Evolutionary conservation across 441 rosid genomes (phyloP), one percentile per base, ranked within the genome.

Genomic region (Brassica balearica): DNA sequence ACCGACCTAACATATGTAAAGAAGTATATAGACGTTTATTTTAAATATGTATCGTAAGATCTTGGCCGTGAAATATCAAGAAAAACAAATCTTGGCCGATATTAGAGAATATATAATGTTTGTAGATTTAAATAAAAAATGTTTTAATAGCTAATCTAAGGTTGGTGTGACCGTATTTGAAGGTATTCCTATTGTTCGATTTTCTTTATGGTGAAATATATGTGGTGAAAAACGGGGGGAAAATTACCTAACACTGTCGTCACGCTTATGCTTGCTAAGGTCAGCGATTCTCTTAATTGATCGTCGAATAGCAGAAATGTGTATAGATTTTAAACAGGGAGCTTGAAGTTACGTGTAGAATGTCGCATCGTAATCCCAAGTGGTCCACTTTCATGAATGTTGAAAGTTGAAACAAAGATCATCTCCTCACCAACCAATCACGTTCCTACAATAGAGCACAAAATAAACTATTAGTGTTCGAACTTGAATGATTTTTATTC

Each of bases 201-300:
- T 8, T 58, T 58, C 55, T 9, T 58, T 19, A 19, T 6, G 9
- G 27, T 58, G 2, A 3, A 53, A 53, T 53, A 15, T 7, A 19
- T 20, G 27, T n/a, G 56, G 17, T 48, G 56, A 43, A 43, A 48
- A 48, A 48, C 55, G n/a, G 53, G 53, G 53, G 14, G 1, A 46
- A 46, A 41, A 29, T 29, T 29, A 55, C 8, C 23, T 22, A 63
- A 70, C 32, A n/a, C n/a, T 64, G 69, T 79, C 69, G 77, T 78
- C 81, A 78, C 61, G 77, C 77, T 78, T 79, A 73, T 79, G 74
- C 70, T 15, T 61, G 78, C 48, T 68, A 53, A 60, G 74, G 74
- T 78, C 81, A 79, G 70, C 71, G 53, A 79, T 73, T 55, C 36
- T 65, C 23, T 41, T 41, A 41, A 41, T 41, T 41, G 48, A 11